Evolutionary conservation across 805 yeast genomes (phyloP), one percentile per base, ranked within the genome.

Genomic region (Pichia membranifaciens): DNA sequence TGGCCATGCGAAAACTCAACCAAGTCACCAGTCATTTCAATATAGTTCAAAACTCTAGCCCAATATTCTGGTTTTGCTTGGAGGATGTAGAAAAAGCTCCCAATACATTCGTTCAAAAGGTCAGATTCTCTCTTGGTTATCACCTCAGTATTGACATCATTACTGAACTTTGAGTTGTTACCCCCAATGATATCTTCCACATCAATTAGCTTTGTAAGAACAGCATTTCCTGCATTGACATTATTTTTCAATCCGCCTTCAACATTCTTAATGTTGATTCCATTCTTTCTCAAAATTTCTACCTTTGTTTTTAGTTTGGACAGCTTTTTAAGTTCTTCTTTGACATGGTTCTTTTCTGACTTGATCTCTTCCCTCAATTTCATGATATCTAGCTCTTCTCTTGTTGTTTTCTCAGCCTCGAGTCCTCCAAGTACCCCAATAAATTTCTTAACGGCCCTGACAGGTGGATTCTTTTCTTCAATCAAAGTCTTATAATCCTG

Each of bases 1-100:
- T 62, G 52, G 3, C 62, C 62, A 45, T 49, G 44, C 12, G 50
- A 45, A 18, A 61, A 48, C 15, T 54, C 51, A 22, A 55, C 48
- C 35, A 41, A 25, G 20, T 49, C 35, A 8, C 49, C 44, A n/a
- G 51, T 55, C 18, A 55, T 53, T 33, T 64, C 69, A 32, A 59
- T 48, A 38, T 50, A 43, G 15, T 68, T 62, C 47, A 79, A 76
- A 32, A 87, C 62, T 13, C 79, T 66, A 2, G 81, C 71, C 59
- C 90, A 73, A 58, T 91, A 91, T 0, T 64, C 61, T 0, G 96
- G 86, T 57, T 87, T 87, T 0, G 95, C 85, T 61, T 93, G 98
- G 38, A 93, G 64, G 22, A 91, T 66, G 58, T 84, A 93, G 55
- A 93, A 82, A 44, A 91, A 59, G 20, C 86, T 84, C 56, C 84